Conservation (phyloP, 345 rosid genomes). For the Euphorbia lathyris region DNA sequence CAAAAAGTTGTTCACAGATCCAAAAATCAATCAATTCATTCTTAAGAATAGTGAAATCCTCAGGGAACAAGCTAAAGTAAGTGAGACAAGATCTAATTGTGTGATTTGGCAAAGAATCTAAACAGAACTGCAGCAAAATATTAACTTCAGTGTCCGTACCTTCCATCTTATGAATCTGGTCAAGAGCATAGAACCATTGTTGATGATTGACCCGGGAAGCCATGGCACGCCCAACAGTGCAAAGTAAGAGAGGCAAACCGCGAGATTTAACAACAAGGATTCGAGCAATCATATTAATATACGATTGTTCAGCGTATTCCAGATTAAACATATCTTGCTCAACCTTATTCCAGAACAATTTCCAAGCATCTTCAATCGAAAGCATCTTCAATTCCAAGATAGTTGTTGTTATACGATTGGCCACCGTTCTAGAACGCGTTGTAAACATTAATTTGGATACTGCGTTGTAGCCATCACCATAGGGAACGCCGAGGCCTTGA, state of each 20-base stretch:
- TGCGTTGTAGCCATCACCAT: background rate
- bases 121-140: background rate
- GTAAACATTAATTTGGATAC: background rate
- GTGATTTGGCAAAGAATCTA: background rate
- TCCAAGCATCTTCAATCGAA: background rate
- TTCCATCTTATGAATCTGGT: background rate
- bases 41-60: background rate
- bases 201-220: background rate
- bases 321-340: background rate
- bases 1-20: background rate
- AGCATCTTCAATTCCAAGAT: background rate
- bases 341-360: background rate
- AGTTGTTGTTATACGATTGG: background rate
- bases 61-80: background rate
- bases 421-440: background rate
- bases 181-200: background rate
- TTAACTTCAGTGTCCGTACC: background rate
- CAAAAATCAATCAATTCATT: background rate
- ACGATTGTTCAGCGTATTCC: background rate
- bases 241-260: background rate
- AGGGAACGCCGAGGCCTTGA: background rate
- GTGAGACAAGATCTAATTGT: background rate
- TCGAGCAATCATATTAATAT: background rate
- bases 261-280: background rate
- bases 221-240: background rate